These are phyloP conservation scores for Glycine latifolia DNA, from an alignment of 306 rosid species.

Conservation along the genomic window DNA sequence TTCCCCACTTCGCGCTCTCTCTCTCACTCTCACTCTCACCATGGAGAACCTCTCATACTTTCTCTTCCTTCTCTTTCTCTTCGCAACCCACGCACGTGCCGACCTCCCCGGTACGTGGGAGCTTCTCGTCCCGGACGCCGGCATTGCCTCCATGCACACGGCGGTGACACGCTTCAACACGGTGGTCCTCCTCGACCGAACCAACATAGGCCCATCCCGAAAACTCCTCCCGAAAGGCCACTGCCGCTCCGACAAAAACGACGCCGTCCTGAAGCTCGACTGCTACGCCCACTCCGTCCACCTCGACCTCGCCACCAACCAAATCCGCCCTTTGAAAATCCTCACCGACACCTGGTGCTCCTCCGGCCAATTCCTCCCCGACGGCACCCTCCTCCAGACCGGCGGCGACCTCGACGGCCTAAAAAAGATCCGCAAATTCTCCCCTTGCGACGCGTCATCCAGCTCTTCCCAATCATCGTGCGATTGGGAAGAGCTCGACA, in stretches of 20 bases:
- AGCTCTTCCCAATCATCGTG: conserved; percentile 41
- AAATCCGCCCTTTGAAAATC: conserved; percentile 72
- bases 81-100: conserved; percentile 47
- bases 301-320: conserved; percentile 65
- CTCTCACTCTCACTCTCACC: not conserved
- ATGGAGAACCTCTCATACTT: conserved; percentile 40
- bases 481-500: conserved; percentile 78
- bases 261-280: conserved; percentile 63
- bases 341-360: conserved; percentile 98
- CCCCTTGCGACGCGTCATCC: conserved; percentile 55
- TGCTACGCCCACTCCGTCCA: conserved; percentile 86
- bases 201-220: conserved; percentile 78
- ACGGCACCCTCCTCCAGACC: conserved; percentile 80
- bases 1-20: not conserved
- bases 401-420: conserved; percentile 86
- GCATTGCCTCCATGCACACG: conserved; percentile 93
- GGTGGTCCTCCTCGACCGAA: conserved; percentile 83
- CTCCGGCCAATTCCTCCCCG: conserved; percentile 83
- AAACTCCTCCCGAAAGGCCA: conserved; percentile 62
- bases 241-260: conserved; percentile 67
- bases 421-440: conserved; percentile 67
- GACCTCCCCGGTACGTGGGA: conserved; percentile 95
- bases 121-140: conserved; percentile 68
- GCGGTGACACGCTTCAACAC: conserved; percentile 91
- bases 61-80: not conserved